These are phyloP conservation scores for Globisporangium spinosum DNA, from an alignment of 352 stramenopile species.

Conservation along the genomic window DNA sequence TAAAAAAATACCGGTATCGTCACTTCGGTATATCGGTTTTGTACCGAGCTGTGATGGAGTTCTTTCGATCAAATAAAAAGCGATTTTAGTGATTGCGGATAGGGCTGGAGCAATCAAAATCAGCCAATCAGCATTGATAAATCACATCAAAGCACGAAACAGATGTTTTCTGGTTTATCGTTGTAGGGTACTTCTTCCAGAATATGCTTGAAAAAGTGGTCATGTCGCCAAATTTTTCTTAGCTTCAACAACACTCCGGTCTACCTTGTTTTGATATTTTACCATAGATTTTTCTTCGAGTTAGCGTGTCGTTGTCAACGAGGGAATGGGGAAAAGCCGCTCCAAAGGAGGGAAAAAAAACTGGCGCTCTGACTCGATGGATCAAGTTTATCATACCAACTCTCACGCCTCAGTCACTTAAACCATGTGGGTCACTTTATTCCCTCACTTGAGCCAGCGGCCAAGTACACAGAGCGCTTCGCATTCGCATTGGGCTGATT, in stretches of 20 bases:
- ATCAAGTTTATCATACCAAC: background rate
- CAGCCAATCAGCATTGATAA: background rate
- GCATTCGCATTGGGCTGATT: background rate
- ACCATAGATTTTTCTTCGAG: background rate
- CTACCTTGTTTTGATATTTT: background rate
- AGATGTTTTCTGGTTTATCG: background rate
- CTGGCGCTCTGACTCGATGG: constrained; percentile 4
- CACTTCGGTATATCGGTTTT: too few species aligned
- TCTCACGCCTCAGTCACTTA: background rate
- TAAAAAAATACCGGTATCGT: too few species aligned
- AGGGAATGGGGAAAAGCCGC: background rate
- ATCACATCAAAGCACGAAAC: background rate
- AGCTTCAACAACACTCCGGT: too few species aligned
- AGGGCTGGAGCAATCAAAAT: background rate
- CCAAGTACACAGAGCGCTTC: constrained; percentile 17
- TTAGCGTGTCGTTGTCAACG: background rate
- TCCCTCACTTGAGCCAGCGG: constrained; percentile 14
- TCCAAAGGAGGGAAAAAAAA: background rate
- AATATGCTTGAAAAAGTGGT: too few species aligned
- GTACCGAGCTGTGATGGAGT: too few species aligned
- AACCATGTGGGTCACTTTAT: constrained; percentile 1
- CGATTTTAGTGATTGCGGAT: background rate
- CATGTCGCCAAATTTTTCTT: too few species aligned
- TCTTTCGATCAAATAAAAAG: background rate
- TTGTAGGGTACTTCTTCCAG: too few species aligned